Evolutionary conservation across 2,329 filamentous ascomycete species (phyloP), one percentile per base, ranked within the genome.

Genomic region (Colletotrichum noveboracense): DNA sequence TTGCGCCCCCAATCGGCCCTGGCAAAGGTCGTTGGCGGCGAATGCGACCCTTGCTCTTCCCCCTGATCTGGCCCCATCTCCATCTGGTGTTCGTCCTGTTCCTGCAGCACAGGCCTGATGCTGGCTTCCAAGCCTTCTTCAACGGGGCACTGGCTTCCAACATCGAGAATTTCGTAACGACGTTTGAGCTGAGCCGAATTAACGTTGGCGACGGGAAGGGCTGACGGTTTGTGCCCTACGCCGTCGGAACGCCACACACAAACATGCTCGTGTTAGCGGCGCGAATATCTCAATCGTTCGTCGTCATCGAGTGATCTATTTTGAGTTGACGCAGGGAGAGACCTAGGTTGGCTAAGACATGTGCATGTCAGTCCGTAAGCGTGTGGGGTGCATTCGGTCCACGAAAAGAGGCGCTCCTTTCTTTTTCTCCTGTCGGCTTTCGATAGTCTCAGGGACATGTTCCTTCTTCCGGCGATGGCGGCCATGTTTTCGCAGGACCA

Each of bases 21-120:
- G 30, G n/a, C 34, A 34, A 18, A 68, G 16, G 21, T n/a, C 34
- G 71, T 58, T 61, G 66, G 58, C 55, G 60, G 38, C 24, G 48
- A 61, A 28, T 18, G 9, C 14, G 16, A 21, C 36, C 66, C 71
- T 61, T 74, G 71, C 24, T 4, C 26, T 24, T 64, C 38, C 34
- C 61, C 68, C 60, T 64, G 62, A 38, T 56, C 69, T 21, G 36
- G 56, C 30, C 30, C 69, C 72, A 32, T 66, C 30, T 24, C 34
- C 52, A 60, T 69, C 65, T 68, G 16, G 52, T 60, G 24, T 21
- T 34, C 12, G 12, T 62, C 61, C 30, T 48, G 38, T 69, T 52
- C 52, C 61, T 52, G 34, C 68, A 66, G 68, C 73, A 75, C 69
- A 56, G 62, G 56, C 62, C 73, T 34, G 52, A 64, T 72, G 56